phyloP scores from a whole-genome alignment of 1,139 yeast genomes.

The Groenewaldozyma auringiensis region DNA sequence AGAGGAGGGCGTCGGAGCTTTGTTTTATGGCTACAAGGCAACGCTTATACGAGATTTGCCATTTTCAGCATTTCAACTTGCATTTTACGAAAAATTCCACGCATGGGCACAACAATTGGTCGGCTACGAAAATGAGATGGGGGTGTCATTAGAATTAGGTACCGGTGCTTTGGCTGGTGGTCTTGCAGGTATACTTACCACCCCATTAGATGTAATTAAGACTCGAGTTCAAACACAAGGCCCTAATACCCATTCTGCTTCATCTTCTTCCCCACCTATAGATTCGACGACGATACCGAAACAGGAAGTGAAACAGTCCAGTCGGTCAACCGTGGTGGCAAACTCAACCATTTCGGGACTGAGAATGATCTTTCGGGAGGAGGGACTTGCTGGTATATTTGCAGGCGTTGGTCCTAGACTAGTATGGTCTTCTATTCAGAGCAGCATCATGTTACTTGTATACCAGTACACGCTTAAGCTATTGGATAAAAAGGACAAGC shows the following conservation, averaged over 20 bases:
- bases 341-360: conserved; percentile 56
- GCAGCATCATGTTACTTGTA: conserved; percentile 84
- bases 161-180: conserved; percentile 99
- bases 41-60: conserved; percentile 88
- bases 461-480: conserved; percentile 47
- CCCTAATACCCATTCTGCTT: conserved; percentile 6
- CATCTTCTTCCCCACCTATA: conserved; percentile 1
- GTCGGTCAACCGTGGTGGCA: conserved; percentile 6
- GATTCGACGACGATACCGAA: conserved; percentile 2
- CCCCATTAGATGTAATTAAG: conserved; percentile 87
- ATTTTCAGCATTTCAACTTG: conserved; percentile 90
- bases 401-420: conserved; percentile 95
- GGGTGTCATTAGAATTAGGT: conserved; percentile 57
- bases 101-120: conserved; percentile 29
- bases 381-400: conserved; percentile 75
- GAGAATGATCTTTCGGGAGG: conserved; percentile 56
- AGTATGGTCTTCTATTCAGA: conserved; percentile 94
- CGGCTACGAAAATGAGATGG: conserved; percentile 31
- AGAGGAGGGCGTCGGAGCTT: conserved; percentile 66
- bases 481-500: conserved; percentile 13
- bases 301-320: conserved; percentile 1
- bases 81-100: conserved; percentile 78
- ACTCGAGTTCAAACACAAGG: conserved; percentile 82
- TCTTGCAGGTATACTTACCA: conserved; percentile 75
- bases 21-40: conserved; percentile 89